Evolutionary conservation across 805 yeast species (phyloP).

Genomic region (Candida morakotiae): DNA sequence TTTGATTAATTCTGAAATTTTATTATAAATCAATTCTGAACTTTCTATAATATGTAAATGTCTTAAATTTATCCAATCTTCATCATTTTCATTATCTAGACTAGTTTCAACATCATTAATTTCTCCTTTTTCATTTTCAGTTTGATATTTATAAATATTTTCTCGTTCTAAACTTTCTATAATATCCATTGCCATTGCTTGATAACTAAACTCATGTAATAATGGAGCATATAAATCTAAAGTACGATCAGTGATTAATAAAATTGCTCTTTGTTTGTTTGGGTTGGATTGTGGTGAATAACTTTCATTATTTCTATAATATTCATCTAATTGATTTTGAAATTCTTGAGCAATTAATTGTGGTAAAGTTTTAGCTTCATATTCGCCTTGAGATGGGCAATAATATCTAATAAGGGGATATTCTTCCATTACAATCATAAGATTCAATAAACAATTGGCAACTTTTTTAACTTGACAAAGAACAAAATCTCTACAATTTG

Average conservation of each 20-base stretch:
- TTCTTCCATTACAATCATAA: constrained; percentile 80
- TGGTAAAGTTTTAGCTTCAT: constrained; percentile 58
- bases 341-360: constrained; percentile 68
- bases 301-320: constrained; percentile 64
- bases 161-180: constrained; percentile 39
- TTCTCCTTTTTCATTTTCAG: constrained; percentile 51
- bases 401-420: constrained; percentile 82
- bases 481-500: constrained; percentile 58
- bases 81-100: constrained; percentile 60
- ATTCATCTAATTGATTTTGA: constrained; percentile 68
- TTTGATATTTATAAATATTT: constrained; percentile 47
- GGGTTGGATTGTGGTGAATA: constrained; percentile 53
- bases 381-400: constrained; percentile 44
- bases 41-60: constrained; percentile 76
- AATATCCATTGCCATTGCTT: constrained; percentile 86
- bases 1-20: constrained; percentile 59
- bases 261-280: constrained; percentile 62
- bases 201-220: constrained; percentile 85
- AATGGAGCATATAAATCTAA: constrained; percentile 80
- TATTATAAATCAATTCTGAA: constrained; percentile 53
- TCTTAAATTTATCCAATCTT: constrained; percentile 67
- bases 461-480: constrained; percentile 53
- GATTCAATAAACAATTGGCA: constrained; percentile 61
- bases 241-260: constrained; percentile 78
- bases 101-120: constrained; percentile 25